These are phyloP conservation scores for Talaromyces albobiverticillius DNA, from an alignment of 2,329 filamentous ascomycete genomes.

Conservation along the genomic window DNA sequence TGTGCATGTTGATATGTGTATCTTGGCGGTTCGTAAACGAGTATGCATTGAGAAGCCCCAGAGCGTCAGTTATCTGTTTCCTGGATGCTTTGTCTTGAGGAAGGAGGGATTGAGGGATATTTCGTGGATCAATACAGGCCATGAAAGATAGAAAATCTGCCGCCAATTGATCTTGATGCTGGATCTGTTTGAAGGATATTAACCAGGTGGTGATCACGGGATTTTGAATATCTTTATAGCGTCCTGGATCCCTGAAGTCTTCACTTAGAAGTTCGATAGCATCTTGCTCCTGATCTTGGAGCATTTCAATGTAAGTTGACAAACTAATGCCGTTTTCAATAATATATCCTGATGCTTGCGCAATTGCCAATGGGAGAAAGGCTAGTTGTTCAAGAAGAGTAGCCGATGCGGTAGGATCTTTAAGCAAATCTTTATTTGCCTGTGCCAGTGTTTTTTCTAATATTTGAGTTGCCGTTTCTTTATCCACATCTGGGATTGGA, in stretches of 20 bases:
- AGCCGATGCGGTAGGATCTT: constrained; percentile 8
- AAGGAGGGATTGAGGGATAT: constrained; percentile 27
- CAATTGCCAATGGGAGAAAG: constrained; percentile 30
- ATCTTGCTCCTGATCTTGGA: constrained; percentile 24
- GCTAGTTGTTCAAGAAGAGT: constrained; percentile 22
- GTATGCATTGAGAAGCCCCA: constrained; percentile 24
- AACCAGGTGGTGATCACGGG: constrained; percentile 34
- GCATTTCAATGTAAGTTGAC: constrained; percentile 18
- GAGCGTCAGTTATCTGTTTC: constrained; percentile 15
- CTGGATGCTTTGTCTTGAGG: constrained; percentile 4
- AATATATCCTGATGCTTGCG: constrained; percentile 30
- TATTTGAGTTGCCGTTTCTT: constrained; percentile 14
- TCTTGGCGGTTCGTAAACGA: constrained; percentile 15
- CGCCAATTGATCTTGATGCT: constrained; percentile 17
- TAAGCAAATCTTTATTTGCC: constrained; percentile 17
- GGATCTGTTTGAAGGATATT: constrained; percentile 31
- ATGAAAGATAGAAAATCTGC: constrained; percentile 27
- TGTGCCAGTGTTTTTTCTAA: constrained; percentile 18
- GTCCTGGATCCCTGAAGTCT: constrained; percentile 29
- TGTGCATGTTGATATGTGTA: constrained; percentile 24
- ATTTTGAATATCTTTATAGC: constrained; percentile 26
- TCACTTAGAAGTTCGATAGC: constrained; percentile 25
- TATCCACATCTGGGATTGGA: constrained; percentile 15
- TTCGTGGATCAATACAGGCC: constrained; percentile 25
- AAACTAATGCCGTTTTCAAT: constrained; percentile 21